These are phyloP conservation scores for Sphagnum fallax DNA, from an alignment of 228 moss, liverwort and hornwort genomes.

Conservation along the genomic window DNA sequence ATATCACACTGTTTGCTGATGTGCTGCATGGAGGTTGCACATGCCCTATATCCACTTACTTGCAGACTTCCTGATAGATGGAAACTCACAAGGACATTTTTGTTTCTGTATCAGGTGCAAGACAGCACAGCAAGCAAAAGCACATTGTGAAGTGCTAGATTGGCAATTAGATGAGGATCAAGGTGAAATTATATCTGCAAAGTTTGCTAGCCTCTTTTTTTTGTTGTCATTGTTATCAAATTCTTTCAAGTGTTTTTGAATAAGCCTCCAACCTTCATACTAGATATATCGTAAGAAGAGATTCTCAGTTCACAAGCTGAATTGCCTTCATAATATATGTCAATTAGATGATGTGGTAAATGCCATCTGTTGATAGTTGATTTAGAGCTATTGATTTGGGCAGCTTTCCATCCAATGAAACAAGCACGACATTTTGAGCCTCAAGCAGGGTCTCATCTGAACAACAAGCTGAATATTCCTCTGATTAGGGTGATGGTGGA, in stretches of 20 bases:
- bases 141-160: constrained; percentile 63
- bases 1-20: not conserved
- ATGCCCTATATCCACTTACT: not conserved
- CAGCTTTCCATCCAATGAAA: no score
- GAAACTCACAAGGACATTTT: not conserved
- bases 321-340: no score
- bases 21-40: not conserved
- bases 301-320: not conserved
- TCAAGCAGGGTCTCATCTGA: not conserved
- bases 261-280: not conserved
- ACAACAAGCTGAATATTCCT: not conserved
- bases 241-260: not conserved
- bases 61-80: not conserved
- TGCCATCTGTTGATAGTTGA: no score
- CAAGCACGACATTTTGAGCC: not conserved
- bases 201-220: no score
- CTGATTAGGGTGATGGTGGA: not conserved
- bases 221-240: not conserved
- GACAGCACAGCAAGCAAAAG: constrained; percentile 66
- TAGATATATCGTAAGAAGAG: not conserved
- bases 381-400: no score
- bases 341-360: no score
- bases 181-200: constrained; percentile 18
- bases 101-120: constrained; percentile 45
- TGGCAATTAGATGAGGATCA: constrained; percentile 60